Evolutionary conservation across 179 eudicot species (phyloP), one percentile per base, ranked within the genome.

Genomic region (Spinacia oleracea): DNA sequence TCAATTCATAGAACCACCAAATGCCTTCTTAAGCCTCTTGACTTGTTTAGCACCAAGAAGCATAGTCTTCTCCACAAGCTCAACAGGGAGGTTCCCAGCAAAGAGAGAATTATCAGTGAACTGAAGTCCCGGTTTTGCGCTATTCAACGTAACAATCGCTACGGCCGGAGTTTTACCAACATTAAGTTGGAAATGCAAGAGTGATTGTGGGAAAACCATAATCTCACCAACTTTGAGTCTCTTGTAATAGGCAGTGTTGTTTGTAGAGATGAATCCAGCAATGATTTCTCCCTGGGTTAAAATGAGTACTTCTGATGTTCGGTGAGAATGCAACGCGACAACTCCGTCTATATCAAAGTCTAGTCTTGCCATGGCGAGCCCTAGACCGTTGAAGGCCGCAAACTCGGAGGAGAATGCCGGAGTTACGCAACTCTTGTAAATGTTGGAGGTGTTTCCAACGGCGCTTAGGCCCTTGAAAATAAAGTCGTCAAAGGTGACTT

Each of bases 161-260:
- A 53, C 58, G 5, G 58, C 58, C 25, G 66, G 82, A 18, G 78
- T 80, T 11, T 80, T 76, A 40, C 82, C 82, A 23, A 70, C 82
- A 31, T 80, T 80, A 21, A 80, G 68, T 29, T 80, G 82, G 27
- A 80, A 80, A 48, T 80, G 82, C 14, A 80, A 59, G 15, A 80
- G 58, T 25, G 79, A 71, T 74, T 80, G 60, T 32, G 83, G 83
- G 77, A 80, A 80, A n/a, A 80, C 58, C 74, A 80, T 80, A n/a
- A 80, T 34, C 4, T 80, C 82, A 46, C 82, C 78, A 11, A 80
- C 83, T 38, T 80, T 76, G 7, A 80, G 79, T 50, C 70, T 80
- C 59, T 68, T 80, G 51, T 74, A 80, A 59, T 74, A 80, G 6
- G 83, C 79, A 0, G 83, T 80, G 20, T 80, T 74, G 21, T 68